Evolutionary conservation across 805 yeast species (phyloP).

Genomic region (Lipomyces kockii): DNA sequence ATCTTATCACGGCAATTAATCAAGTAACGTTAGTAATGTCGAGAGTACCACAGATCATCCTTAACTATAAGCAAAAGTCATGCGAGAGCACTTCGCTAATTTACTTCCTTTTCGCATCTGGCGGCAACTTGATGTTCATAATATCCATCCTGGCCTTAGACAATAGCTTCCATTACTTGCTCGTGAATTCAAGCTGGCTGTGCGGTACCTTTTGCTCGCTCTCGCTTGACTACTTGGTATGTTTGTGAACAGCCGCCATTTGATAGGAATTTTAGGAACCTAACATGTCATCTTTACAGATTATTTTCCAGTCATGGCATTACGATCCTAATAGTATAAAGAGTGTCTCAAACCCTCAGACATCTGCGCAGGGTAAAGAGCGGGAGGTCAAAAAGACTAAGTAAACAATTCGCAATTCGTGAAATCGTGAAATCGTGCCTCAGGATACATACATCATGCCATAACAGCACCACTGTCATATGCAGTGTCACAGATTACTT

Average conservation of each 20-base stretch:
- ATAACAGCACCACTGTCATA: neutral
- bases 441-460: neutral
- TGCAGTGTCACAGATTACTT: too few relatives aligned
- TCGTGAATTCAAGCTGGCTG: conserved; percentile 90
- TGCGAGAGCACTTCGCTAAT: conserved; percentile 94
- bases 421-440: neutral
- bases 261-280: neutral
- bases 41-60: conserved; percentile 85
- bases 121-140: conserved; percentile 91
- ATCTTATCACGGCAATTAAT: neutral
- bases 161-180: conserved; percentile 66
- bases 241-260: neutral
- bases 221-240: conserved; percentile 57
- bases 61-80: conserved; percentile 83
- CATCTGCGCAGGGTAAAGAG: neutral
- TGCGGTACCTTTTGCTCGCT: conserved; percentile 91
- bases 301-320: conserved; percentile 34
- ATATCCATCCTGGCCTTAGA: conserved; percentile 75
- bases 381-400: neutral
- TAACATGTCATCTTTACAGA: conserved; percentile 12
- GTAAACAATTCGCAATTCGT: neutral
- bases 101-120: conserved; percentile 92
- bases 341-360: neutral
- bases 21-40: conserved; percentile 49
- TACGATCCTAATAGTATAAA: conserved; percentile 19